Base-by-base conservation (phyloP, 768 basidiomycete genomes). In the Dacryopinax primogenitus region DNA sequence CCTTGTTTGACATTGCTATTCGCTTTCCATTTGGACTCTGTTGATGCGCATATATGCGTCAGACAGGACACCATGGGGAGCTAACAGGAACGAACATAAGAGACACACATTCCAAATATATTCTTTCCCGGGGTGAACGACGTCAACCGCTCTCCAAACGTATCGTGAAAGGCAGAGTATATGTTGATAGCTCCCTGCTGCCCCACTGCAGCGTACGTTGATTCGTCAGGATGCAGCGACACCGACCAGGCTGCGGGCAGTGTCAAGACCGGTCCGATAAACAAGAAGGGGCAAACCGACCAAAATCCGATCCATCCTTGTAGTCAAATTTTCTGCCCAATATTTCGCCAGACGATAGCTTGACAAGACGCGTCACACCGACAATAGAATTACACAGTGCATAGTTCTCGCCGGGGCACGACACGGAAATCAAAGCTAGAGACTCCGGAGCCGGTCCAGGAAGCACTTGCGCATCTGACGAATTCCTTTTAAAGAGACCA, bases 11-110 rank as follows among this genome's bases (percentile, higher is more conserved):
- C 68, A 95, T 79, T 16, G 90, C 93, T 58, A 97, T 75, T 44
- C 84, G 83, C 68, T 81, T 81, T 41, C 93, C 92, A 71, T 95
- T 90, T 15, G 93, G 92, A 70, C 90, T 93, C 93, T 95, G 73
- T 65, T 33, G 34, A 35, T 41, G 21, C 21, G 64, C 36, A 13
- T 51, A 34, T 30, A 37, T 65, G 1, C 37, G 62, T 64, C 68
- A 32, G 26, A 36, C 33, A 62, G 30, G 12, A 2, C 47, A 63
- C 23, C 36, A 30, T 37, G 34, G 15, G 34, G 34, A 36, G 39
- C 61, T 62, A 63, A 28, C n/a, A n/a, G n/a, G n/a, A 33, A 80
- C 84, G 65, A 73, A 89, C 87, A 76, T 90, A 80, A 66, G 79
- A 77, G 72, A 87, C 87, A 63, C 76, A 79, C 83, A 91, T 85